Evolutionary conservation across 768 basidiomycete genomes (phyloP), one percentile per base, ranked within the genome.

Genomic region (Lactarius indigo): DNA sequence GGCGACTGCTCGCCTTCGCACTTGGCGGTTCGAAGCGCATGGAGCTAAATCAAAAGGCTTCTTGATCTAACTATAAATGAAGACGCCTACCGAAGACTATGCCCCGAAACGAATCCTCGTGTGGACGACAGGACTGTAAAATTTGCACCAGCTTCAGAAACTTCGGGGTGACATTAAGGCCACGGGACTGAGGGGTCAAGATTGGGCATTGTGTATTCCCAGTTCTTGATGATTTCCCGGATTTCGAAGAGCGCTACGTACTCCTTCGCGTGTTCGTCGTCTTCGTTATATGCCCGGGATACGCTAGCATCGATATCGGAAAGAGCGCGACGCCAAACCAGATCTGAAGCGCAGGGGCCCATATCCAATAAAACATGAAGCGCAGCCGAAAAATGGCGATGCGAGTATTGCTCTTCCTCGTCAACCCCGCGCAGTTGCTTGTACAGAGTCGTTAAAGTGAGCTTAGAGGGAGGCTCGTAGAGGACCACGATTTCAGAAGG

Each of bases 101-200:
- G 18, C 85, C 88, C 55, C 89, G 84, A 72, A 93, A 92, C 5
- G 73, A 70, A 59, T 85, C 81, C 6, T 84, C 85, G 57, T 83
- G 80, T 17, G 79, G 76, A 64, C 80, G 78, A 72, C 83, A 88
- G 1, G 83, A 79, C 64, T 81, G 81, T 50, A 93, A 78, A 54
- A 86, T 76, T 57, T 90, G 82, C 3, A 88, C 77, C 30, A 93
- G 73, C 69, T 79, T 83, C 50, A 82, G 70, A 66, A 92, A 85
- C 66, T 93, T 92, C 1, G 84, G 84, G 0, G 87, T 85, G 20
- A 90, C 83, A 71, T 92, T 92, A 72, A 85, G 87, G 6, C 84
- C 80, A 61, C 76, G 76, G 7, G 88, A 89, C 30, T n/a, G 78
- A 79, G 1, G 81, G 71, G 70, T 87, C 83, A 9, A 84, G 74